Evolutionary conservation across 2,329 filamentous ascomycete species (phyloP).

Genomic region (Pestalotiopsis sp.): DNA sequence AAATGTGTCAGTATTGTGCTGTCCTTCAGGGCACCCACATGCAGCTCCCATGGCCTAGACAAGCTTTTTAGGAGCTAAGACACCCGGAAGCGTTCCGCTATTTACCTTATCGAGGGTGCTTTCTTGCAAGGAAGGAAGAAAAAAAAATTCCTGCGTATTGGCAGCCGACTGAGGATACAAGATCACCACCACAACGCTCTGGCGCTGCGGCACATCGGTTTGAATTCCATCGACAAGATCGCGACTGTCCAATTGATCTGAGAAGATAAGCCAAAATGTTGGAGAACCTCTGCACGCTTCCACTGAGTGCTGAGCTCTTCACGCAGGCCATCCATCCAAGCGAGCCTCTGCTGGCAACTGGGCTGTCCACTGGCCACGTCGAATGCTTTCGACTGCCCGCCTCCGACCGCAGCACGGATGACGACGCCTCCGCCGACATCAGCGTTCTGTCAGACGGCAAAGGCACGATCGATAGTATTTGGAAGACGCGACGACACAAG

Average conservation of each 20-base stretch:
- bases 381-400: slow-evolving; percentile 77
- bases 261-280: slow-evolving; percentile 61
- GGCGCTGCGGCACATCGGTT: not conserved
- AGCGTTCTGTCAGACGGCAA: slow-evolving; percentile 63
- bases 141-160: not conserved
- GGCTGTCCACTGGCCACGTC: slow-evolving; percentile 83
- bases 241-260: not conserved
- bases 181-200: not conserved
- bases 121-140: not conserved
- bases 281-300: slow-evolving; percentile 89
- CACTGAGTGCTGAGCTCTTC: slow-evolving; percentile 85
- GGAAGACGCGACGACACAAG: slow-evolving; percentile 89
- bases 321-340: slow-evolving; percentile 83
- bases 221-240: not conserved
- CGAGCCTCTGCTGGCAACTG: slow-evolving; percentile 83
- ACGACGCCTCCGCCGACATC: slow-evolving; percentile 51
- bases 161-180: not conserved
- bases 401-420: slow-evolving; percentile 50
- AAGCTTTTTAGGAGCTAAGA: not conserved
- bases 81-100: not conserved
- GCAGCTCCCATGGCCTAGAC: too few species aligned
- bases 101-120: not conserved
- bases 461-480: slow-evolving; percentile 78
- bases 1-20: too few species aligned
- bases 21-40: too few species aligned